Base-by-base conservation (phyloP, 805 yeast species). In the Saturnispora sanitii region DNA sequence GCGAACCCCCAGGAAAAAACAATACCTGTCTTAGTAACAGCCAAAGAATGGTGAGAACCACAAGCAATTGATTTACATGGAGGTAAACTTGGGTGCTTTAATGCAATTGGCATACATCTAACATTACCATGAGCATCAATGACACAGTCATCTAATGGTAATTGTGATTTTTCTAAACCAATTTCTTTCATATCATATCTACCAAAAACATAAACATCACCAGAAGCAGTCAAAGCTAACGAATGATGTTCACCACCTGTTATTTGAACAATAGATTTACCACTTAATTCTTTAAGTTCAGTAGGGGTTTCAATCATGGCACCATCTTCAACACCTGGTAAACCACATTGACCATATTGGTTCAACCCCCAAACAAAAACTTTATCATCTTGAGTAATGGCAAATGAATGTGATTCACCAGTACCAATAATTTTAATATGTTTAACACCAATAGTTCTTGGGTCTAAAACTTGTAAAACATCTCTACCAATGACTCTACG, bases 1-100 rank as follows among this genome's bases (percentile, higher is more conserved):
- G 94, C 96, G 57, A 88, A 92, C 1, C 99, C 99, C 99, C 99
- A 92, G 1, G 96, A 75, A 65, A 77, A 92, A 2, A 78, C 83
- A 38, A 83, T 65, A 12, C 99, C 98, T 51, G 84, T 86, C 18
- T 68, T 73, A 3, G 94, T 76, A 4, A 88, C 71, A 1, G 95
- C 96, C 41, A 92, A 64, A 2, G 94, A 82, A 58, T 92, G 98
- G 53, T 92, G 97, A 1, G 95, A 80, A 2, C 98, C 98, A 28
- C 81, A 76, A 6, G 94, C 81, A 33, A 90, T 67, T 21, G 60
- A 56, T 50, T 70, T 73, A 53, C 76, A 62, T 45, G 68, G 67
- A 35, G 87, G 85, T 33, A 77, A 66, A 27, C 70, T 67, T 17
- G 62, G 55, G 37, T 90, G 60, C 51, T 72, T 72, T 0, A 95